These are phyloP conservation scores for Cryptococcus sp. DNA, from an alignment of 1,284 basidiomycete species.

Conservation along the genomic window DNA sequence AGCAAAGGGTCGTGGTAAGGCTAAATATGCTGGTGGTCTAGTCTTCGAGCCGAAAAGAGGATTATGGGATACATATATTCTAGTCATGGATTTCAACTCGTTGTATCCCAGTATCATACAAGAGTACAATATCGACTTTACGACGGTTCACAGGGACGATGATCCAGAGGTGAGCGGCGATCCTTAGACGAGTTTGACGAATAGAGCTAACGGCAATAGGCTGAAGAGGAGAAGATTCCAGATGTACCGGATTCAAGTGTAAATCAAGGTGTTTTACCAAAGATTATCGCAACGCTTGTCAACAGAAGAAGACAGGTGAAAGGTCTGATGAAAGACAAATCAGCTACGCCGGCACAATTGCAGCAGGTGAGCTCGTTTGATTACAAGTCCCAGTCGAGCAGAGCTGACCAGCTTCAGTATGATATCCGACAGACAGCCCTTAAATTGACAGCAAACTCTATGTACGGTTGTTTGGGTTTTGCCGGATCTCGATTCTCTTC, in stretches of 20 bases:
- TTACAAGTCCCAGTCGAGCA: too few relatives aligned
- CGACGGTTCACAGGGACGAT: slow-evolving; percentile 75
- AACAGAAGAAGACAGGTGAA: slow-evolving; percentile 87
- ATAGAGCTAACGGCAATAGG: slow-evolving; percentile 45
- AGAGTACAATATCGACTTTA: slow-evolving; percentile 99
- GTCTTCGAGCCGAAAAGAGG: slow-evolving; percentile 97
- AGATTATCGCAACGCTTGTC: slow-evolving; percentile 93
- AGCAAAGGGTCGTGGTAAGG: slow-evolving; percentile 66
- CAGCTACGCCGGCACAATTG: slow-evolving; percentile 67
- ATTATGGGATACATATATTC: slow-evolving; percentile 92
- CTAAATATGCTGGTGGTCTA: slow-evolving; percentile 98
- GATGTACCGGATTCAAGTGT: slow-evolving; percentile 74
- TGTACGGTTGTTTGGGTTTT: slow-evolving; percentile 99
- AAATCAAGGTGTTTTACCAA: slow-evolving; percentile 82
- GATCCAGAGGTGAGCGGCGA: slow-evolving; percentile 50
- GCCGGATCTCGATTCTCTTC: slow-evolving; percentile 97
- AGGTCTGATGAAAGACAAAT: slow-evolving; percentile 87
- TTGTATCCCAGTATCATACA: slow-evolving; percentile 99
- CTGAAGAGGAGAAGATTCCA: slow-evolving; percentile 71
- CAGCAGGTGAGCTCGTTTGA: slow-evolving; percentile 62
- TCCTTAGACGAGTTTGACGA: neutral
- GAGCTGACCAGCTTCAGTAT: slow-evolving; percentile 53
- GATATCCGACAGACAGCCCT: slow-evolving; percentile 97
- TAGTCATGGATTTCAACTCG: slow-evolving; percentile 99
- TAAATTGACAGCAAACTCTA: slow-evolving; percentile 98